These are phyloP conservation scores for Globisporangium cederbergense DNA, from an alignment of 352 stramenopile genomes.

Conservation along the genomic window DNA sequence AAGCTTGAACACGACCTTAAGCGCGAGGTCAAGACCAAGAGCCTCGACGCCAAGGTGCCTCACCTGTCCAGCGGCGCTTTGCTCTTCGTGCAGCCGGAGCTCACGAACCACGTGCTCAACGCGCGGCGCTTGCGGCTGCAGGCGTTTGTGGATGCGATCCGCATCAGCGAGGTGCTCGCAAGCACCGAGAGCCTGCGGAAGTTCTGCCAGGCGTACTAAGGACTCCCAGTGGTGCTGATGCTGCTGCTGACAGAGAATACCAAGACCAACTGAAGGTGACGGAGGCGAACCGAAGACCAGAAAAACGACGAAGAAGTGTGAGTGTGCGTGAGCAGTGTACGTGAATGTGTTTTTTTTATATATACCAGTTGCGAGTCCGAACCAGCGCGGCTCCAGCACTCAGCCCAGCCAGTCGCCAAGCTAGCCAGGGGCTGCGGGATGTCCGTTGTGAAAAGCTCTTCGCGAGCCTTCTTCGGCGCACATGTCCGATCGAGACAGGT, in stretches of 20 bases:
- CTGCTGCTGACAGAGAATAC: background rate
- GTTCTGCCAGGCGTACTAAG: slow-evolving; percentile 74
- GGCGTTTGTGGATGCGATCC: slow-evolving; percentile 58
- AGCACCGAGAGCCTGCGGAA: slow-evolving; percentile 50
- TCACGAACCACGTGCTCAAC: slow-evolving; percentile 66
- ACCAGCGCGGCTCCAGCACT: background rate
- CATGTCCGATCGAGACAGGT: background rate
- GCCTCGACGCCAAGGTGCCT: slow-evolving; percentile 46
- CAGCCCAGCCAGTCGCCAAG: background rate
- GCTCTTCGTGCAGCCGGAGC: slow-evolving; percentile 64
- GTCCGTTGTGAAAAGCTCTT: background rate
- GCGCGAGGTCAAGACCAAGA: slow-evolving; percentile 59
- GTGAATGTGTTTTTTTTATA: slow-evolving; percentile 8
- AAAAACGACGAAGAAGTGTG: background rate
- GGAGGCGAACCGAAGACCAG: background rate
- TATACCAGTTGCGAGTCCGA: background rate
- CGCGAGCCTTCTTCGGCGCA: background rate
- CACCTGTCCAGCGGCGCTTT: slow-evolving; percentile 61
- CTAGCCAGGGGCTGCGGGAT: background rate
- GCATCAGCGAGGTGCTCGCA: slow-evolving; percentile 40
- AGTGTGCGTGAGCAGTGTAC: slow-evolving; percentile 1
- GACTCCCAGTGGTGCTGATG: background rate
- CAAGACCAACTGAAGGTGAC: background rate
- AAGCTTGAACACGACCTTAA: slow-evolving; percentile 65
- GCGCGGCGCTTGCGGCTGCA: slow-evolving; percentile 54